Evolutionary conservation across 176 grass and related monocot species (phyloP).

Genomic region (Triticum urartu): DNA sequence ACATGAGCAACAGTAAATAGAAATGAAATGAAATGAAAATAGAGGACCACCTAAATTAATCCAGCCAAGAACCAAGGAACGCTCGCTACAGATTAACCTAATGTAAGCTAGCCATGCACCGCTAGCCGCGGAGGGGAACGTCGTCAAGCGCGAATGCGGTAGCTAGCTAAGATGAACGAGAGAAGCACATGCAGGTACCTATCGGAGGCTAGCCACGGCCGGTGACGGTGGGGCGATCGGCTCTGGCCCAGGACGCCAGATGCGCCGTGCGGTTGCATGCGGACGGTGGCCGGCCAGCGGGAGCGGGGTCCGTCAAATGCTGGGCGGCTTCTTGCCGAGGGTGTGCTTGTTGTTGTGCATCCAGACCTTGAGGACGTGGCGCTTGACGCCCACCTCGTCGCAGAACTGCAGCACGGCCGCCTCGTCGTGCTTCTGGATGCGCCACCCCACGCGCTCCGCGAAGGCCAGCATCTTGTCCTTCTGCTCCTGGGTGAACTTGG

Average conservation of each 20-base stretch:
- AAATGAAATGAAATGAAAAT: background rate
- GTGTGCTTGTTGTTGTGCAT: constrained; percentile 99
- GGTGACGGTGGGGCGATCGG: background rate
- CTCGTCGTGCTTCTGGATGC: constrained; percentile 97
- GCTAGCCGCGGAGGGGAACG: background rate
- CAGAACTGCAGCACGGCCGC: constrained; percentile 87
- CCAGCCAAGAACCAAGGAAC: constrained; percentile 32
- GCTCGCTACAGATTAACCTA: constrained; percentile 43
- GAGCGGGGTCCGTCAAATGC: background rate
- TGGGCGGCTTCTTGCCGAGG: constrained; percentile 77
- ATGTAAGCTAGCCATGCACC: background rate
- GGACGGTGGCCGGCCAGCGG: background rate
- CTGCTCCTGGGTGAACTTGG: constrained; percentile 95
- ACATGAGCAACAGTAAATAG: constrained; percentile 8
- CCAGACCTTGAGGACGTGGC: constrained; percentile 96
- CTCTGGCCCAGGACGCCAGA: background rate
- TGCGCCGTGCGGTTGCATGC: background rate
- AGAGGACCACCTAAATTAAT: constrained; percentile 12
- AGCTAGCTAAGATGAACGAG: background rate
- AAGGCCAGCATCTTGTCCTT: constrained; percentile 91
- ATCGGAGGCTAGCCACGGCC: constrained; percentile 14
- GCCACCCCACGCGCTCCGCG: constrained; percentile 84
- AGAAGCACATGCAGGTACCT: constrained; percentile 29
- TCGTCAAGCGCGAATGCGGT: background rate
- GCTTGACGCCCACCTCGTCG: constrained; percentile 70